A percentile compares a stretch with the other conserved stretches of the same genome.
These are phyloP conservation scores for Candida labiduridarum DNA, from an alignment of 1,139 yeast genomes.

Conservation along the genomic window DNA sequence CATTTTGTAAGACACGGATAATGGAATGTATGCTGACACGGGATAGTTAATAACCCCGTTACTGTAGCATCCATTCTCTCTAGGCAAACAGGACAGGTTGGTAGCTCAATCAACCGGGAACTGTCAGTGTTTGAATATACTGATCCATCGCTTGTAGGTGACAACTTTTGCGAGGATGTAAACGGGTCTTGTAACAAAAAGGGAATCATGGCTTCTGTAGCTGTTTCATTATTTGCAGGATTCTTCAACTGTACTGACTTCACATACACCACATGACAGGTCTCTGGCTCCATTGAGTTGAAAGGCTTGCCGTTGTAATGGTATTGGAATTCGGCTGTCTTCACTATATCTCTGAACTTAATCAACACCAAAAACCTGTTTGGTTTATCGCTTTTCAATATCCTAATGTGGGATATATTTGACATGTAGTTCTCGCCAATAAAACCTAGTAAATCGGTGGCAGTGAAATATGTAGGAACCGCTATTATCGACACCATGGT, in stretches of 20 bases:
- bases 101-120: slow-evolving; percentile 57
- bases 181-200: slow-evolving; percentile 78
- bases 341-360: slow-evolving; percentile 61
- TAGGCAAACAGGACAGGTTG: slow-evolving; percentile 92
- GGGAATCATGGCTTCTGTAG: slow-evolving; percentile 50
- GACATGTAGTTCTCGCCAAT: slow-evolving; percentile 63
- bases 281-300: slow-evolving; percentile 87
- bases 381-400: slow-evolving; percentile 66
- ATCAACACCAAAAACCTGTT: slow-evolving; percentile 77
- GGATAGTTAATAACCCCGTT: slow-evolving; percentile 83
- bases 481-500: slow-evolving; percentile 79
- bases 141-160: slow-evolving; percentile 2
- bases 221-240: slow-evolving; percentile 17
- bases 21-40: slow-evolving; percentile 93
- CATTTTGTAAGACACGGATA: slow-evolving; percentile 87
- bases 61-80: slow-evolving; percentile 85
- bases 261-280: slow-evolving; percentile 75
- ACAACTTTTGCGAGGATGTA: slow-evolving; percentile 28
- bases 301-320: slow-evolving; percentile 74
- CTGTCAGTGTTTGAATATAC: neutral
- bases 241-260: slow-evolving; percentile 49
- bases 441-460: slow-evolving; percentile 80
- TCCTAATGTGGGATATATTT: slow-evolving; percentile 71
- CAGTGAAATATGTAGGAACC: slow-evolving; percentile 85
- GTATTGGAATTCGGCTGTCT: slow-evolving; percentile 65